Percentiles rank a stretch among this genome's conserved stretches.
These are phyloP conservation scores for Cordyceps farinosa DNA, from an alignment of 2,329 filamentous ascomycete species.

Conservation along the genomic window DNA sequence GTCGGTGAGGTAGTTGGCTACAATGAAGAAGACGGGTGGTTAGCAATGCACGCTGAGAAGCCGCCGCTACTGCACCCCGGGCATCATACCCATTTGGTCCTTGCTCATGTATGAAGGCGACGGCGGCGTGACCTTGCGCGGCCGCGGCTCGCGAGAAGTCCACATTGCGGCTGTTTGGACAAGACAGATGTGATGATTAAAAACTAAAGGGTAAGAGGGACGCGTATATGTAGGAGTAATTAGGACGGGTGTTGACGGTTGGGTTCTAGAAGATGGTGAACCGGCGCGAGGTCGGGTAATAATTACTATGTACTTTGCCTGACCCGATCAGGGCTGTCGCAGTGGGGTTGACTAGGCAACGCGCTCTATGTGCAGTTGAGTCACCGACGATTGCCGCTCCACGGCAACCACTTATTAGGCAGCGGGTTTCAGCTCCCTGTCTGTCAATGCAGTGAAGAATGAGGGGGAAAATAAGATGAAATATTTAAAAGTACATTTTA, in stretches of 20 bases:
- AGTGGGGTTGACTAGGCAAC: constrained; percentile 30
- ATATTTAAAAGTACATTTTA: background rate
- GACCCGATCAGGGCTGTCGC: background rate
- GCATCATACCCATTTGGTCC: constrained; percentile 59
- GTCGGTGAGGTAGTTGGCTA: constrained; percentile 68
- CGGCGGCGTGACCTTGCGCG: constrained; percentile 57
- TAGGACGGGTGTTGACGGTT: constrained; percentile 15
- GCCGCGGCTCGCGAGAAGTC: constrained; percentile 33
- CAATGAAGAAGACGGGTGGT: constrained; percentile 17
- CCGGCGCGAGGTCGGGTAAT: constrained; percentile 15
- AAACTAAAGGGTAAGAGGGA: background rate
- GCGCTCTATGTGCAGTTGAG: background rate
- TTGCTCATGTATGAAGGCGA: constrained; percentile 63
- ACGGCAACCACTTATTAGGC: background rate
- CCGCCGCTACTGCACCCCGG: constrained; percentile 3
- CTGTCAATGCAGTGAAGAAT: background rate
- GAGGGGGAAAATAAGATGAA: background rate
- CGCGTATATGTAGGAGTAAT: background rate
- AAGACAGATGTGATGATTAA: constrained; percentile 22
- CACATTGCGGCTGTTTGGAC: constrained; percentile 30
- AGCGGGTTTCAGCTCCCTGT: background rate
- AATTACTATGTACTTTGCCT: constrained; percentile 1
- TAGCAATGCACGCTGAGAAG: constrained; percentile 20
- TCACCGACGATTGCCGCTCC: background rate
- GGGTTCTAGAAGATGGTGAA: constrained; percentile 1